phyloP scores from a whole-genome alignment of 1,139 yeast genomes.

The Hyphopichia fennica region DNA sequence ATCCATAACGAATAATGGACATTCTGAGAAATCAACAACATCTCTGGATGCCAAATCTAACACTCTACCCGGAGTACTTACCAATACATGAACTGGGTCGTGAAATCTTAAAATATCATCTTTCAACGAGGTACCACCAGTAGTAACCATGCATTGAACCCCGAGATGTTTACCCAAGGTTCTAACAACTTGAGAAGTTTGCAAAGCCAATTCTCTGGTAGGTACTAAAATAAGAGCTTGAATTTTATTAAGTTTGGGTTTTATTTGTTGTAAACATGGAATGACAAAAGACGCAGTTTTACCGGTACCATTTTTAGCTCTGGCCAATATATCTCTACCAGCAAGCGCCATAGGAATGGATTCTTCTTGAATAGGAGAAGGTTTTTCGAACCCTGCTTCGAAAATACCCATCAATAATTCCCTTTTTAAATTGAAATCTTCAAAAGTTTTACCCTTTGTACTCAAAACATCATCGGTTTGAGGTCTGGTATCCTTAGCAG shows the following conservation, averaged over 20 bases:
- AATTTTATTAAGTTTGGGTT: constrained; percentile 80
- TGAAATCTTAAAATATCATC: constrained; percentile 93
- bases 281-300: constrained; percentile 95
- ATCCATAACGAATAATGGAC: constrained; percentile 93
- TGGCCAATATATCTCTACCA: constrained; percentile 94
- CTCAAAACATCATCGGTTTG: constrained; percentile 95
- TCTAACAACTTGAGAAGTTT: constrained; percentile 95
- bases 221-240: constrained; percentile 91
- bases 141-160: constrained; percentile 94
- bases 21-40: constrained; percentile 82
- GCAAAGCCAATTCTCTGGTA: constrained; percentile 94
- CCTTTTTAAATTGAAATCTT: constrained; percentile 87
- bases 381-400: constrained; percentile 98
- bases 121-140: constrained; percentile 94
- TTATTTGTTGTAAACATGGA: constrained; percentile 80
- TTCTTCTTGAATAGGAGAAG: constrained; percentile 98
- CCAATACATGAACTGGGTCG: constrained; percentile 88
- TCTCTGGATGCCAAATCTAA: constrained; percentile 89
- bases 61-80: constrained; percentile 97
- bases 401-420: constrained; percentile 97
- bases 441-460: constrained; percentile 89
- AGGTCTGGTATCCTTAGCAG: constrained; percentile 83
- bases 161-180: constrained; percentile 96
- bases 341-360: constrained; percentile 93
- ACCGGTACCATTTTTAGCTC: constrained; percentile 99